Evolutionary conservation across 2,329 filamentous ascomycete genomes (phyloP), one percentile per base, ranked within the genome.

Genomic region (Monosporascus sp.): DNA sequence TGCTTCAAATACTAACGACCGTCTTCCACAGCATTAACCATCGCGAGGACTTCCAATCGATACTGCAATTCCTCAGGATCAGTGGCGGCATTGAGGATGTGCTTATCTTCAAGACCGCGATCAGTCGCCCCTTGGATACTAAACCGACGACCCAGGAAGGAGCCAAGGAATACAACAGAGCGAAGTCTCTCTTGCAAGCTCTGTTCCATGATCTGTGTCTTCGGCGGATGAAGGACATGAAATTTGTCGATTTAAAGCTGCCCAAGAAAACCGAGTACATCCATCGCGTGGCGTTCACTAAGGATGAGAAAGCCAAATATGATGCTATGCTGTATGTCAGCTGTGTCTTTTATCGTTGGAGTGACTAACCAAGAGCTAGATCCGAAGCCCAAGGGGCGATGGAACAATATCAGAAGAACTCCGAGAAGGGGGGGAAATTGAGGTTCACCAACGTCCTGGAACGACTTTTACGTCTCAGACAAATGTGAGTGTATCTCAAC

Each of bases 211-310:
- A 88, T 18, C 80, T 96, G 47, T 94, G 89, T 62, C 76, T 96
- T 22, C 82, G 91, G 38, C 83, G 91, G 38, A 87, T 85, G 68
- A 96, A 96, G 67, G 86, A 93, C 52, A 96, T 96, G 90, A 79
- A 80, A 5, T 96, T 95, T 63, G 81, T 96, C 50, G 89, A 96
- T 59, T 74, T 96, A 20, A 87, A 84, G 56, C 76, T 96, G 8
- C 90, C 91, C 0, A 76, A 84, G 15, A 84, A 95, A 63, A 86
- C 84, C 1, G 90, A 93, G 64, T 91, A 87, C 59, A 76, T 94
- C 6, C 85, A 94, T 62, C 82, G 82, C 8, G 83, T 96, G 59
- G 77, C 84, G 8, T 90, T 96, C 62, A 80, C 84, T 44, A 70
- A 81, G 0, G 84, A 91, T 37, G 91, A 96, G 67, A 78, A 84